Conservation (phyloP, 2,329 filamentous ascomycete species). For the Fusarium sp. region DNA sequence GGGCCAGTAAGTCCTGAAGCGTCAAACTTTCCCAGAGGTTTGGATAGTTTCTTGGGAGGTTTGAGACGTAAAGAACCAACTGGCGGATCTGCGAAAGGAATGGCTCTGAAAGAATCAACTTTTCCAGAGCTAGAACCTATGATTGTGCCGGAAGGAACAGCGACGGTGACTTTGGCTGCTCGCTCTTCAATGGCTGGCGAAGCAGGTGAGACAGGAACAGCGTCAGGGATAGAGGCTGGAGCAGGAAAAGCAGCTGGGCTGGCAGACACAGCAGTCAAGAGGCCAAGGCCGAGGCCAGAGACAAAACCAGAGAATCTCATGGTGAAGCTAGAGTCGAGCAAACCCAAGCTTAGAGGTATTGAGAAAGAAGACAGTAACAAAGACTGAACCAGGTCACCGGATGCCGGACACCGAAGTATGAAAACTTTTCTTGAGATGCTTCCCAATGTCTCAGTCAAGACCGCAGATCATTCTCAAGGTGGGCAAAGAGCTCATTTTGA, state of each 20-base stretch:
- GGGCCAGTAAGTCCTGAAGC: slow-evolving; percentile 65
- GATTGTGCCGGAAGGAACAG: slow-evolving; percentile 67
- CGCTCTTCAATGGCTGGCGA: slow-evolving; percentile 55
- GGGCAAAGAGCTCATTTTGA: slow-evolving; percentile 42
- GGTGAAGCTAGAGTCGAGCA: background rate
- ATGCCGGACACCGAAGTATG: background rate
- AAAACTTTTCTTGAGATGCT: slow-evolving; percentile 6
- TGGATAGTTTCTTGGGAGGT: slow-evolving; percentile 70
- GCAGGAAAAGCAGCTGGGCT: slow-evolving; percentile 32
- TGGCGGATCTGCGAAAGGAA: slow-evolving; percentile 80
- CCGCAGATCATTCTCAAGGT: background rate
- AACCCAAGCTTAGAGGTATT: background rate
- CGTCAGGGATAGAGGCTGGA: slow-evolving; percentile 18
- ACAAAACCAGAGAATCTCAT: slow-evolving; percentile 38
- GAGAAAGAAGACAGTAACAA: slow-evolving; percentile 1
- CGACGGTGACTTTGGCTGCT: slow-evolving; percentile 62
- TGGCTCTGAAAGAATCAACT: slow-evolving; percentile 78
- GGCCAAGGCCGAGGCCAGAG: slow-evolving; percentile 23
- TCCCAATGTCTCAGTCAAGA: slow-evolving; percentile 18
- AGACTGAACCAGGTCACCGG: background rate
- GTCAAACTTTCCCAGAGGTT: slow-evolving; percentile 68
- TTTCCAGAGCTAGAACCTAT: slow-evolving; percentile 57
- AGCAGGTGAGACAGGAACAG: slow-evolving; percentile 14
- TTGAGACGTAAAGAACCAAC: slow-evolving; percentile 74
- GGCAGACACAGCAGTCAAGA: slow-evolving; percentile 34